Conservation (phyloP, 345 rosid species). For the Hevea brasiliensis region DNA sequence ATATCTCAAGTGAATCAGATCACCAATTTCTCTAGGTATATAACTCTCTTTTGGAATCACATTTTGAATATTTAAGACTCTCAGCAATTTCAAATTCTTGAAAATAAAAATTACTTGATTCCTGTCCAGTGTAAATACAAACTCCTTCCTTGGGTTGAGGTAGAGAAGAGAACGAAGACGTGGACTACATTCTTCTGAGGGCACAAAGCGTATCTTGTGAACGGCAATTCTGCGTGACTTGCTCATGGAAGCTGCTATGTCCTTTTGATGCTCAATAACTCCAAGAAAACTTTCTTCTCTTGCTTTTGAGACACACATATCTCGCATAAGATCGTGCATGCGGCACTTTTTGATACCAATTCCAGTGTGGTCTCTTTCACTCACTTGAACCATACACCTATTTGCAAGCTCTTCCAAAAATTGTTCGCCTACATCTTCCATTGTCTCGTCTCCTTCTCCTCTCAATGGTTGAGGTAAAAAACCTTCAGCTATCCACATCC, state of each 20-base stretch:
- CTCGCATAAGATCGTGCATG: slow-evolving; percentile 9
- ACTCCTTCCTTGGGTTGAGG: too few relatives aligned
- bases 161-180: not conserved
- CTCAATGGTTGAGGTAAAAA: not conserved
- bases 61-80: not conserved
- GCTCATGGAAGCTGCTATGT: not conserved
- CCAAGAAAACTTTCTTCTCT: slow-evolving; percentile 7
- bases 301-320: slow-evolving; percentile 3
- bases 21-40: not conserved
- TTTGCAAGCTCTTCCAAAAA: slow-evolving; percentile 13
- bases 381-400: slow-evolving; percentile 14
- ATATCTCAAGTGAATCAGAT: not conserved
- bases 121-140: not conserved
- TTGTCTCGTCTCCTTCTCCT: not conserved
- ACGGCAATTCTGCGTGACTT: not conserved
- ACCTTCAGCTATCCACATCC: slow-evolving; percentile 17
- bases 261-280: not conserved
- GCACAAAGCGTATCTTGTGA: not conserved
- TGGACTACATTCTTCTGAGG: not conserved
- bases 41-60: too few relatives aligned
- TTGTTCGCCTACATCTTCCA: slow-evolving; percentile 13
- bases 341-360: not conserved
- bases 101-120: not conserved
- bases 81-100: not conserved
- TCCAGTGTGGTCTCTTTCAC: not conserved